Percentiles rank a stretch among this genome's conserved stretches.
Conservation (phyloP, 306 rosid genomes). For the Rosa persica region DNA sequence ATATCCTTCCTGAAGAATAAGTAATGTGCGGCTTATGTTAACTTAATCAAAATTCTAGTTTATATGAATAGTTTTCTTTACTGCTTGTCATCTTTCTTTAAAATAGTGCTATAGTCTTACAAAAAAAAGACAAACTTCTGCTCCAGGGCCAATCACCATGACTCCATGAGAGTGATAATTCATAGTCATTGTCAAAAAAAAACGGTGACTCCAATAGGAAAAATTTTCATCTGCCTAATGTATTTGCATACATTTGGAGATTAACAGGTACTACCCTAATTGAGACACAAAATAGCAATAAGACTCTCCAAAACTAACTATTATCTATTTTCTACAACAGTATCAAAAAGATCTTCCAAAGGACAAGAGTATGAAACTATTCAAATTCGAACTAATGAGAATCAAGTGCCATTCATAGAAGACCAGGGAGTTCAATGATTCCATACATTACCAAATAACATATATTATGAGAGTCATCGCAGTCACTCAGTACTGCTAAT, state of each 20-base stretch:
- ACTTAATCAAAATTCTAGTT: not conserved
- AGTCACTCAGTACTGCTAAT: not conserved
- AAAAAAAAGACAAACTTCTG: conserved; percentile 32
- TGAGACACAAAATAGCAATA: conserved; percentile 29
- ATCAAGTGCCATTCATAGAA: not conserved
- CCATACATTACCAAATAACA: not conserved
- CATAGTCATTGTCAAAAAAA: conserved; percentile 54
- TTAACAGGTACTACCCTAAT: conserved; percentile 52
- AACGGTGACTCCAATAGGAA: too few species aligned
- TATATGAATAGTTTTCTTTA: not conserved
- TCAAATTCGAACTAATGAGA: too few species aligned
- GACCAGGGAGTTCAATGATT: not conserved
- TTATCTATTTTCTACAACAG: not conserved
- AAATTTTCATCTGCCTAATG: conserved; percentile 58
- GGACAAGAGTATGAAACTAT: too few species aligned
- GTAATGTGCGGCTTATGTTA: not conserved
- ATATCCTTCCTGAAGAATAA: not conserved
- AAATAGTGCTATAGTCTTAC: too few species aligned
- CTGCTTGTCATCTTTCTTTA: not conserved
- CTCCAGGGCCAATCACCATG: conserved; percentile 28
- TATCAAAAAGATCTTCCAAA: too few species aligned
- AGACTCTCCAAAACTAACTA: not conserved
- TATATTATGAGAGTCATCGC: not conserved
- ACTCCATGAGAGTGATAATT: conserved; percentile 45
- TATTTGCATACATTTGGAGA: conserved; percentile 52